A percentile compares a stretch with the other conserved stretches of the same genome.
phyloP scores from a whole-genome alignment of 192 early-diverging fungal species.

The Backusella australiensis region DNA sequence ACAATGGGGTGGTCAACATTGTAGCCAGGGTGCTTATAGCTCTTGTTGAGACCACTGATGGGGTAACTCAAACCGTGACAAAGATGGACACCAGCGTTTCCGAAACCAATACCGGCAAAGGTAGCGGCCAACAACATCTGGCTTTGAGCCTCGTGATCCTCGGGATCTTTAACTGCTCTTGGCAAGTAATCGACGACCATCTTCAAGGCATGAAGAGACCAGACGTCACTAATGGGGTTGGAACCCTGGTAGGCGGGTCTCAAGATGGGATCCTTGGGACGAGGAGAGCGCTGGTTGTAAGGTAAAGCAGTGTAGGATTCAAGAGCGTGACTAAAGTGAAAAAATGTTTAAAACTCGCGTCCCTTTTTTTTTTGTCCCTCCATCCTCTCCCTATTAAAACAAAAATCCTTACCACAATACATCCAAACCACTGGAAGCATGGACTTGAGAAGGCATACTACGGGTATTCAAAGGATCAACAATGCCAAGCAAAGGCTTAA shows the following conservation, averaged over 20 bases:
- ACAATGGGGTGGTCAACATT: conserved; percentile 72
- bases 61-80: conserved; percentile 84
- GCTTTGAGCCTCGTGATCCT: conserved; percentile 68
- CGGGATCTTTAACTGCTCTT: conserved; percentile 64
- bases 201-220: conserved; percentile 75
- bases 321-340: conserved; percentile 65
- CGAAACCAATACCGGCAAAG: conserved; percentile 67
- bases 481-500: conserved; percentile 84
- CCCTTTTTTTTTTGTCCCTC: background rate
- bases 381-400: background rate
- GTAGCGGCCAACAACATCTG: conserved; percentile 89
- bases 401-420: conserved; percentile 58
- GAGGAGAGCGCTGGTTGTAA: conserved; percentile 71
- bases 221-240: conserved; percentile 91
- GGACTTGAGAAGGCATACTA: conserved; percentile 84
- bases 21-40: conserved; percentile 82
- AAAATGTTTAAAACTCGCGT: background rate
- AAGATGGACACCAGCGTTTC: conserved; percentile 77
- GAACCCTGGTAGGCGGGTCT: conserved; percentile 92
- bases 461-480: conserved; percentile 88
- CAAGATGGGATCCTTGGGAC: conserved; percentile 76
- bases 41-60: conserved; percentile 82
- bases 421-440: conserved; percentile 83
- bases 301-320: conserved; percentile 93
- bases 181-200: conserved; percentile 82